Evolutionary conservation across 2,329 filamentous ascomycete genomes (phyloP), one percentile per base, ranked within the genome.

Genomic region (Proliferodiscus dingleyae): DNA sequence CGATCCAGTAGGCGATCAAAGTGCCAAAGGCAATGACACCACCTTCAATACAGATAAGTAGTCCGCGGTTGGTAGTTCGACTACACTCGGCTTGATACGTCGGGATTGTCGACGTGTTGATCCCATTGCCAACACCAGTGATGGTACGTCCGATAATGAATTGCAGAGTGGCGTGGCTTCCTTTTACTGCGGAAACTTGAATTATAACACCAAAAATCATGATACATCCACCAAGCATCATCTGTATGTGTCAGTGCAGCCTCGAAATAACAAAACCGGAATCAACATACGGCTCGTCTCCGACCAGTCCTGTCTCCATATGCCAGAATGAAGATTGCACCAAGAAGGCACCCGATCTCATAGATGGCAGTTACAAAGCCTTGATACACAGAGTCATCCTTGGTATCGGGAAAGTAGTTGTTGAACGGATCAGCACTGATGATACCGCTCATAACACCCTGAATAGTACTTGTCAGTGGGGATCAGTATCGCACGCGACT

Each of bases 1-100:
- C 93, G 30, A 97, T 90, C 93, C 93, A 98, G 28, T 97, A 91
- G 56, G 91, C 96, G 43, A 89, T 89, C 50, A 97, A 83, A 63
- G 94, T 72, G 4, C 69, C 69, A 29, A 71, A 70, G 0, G 75
- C 77, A 53, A 81, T 79, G n/a, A 80, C 49, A 4, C 75, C 74
- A 32, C 77, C 77, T 55, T 81, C 77, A 2, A 74, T 71, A 16
- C 73, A 73, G 32, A 78, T 71, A 19, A 68, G 62, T 41, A 66
- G 64, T 24, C 75, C 75, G 24, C 74, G 68, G 36, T 71, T 70
- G 21, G 66, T 61, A 1, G 71, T 55, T 2, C 59, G 56, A 47
- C 50, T 54, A 42, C 59, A 63, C 46, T 82, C 50, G 86, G 88
- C 61, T 80, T 81, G 41, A 85, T 85, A 43, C 87, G 93, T 63